Evolutionary conservation across 371 early-diverging fungal species (phyloP).

Genomic region (Capillidium rhysosporum): DNA sequence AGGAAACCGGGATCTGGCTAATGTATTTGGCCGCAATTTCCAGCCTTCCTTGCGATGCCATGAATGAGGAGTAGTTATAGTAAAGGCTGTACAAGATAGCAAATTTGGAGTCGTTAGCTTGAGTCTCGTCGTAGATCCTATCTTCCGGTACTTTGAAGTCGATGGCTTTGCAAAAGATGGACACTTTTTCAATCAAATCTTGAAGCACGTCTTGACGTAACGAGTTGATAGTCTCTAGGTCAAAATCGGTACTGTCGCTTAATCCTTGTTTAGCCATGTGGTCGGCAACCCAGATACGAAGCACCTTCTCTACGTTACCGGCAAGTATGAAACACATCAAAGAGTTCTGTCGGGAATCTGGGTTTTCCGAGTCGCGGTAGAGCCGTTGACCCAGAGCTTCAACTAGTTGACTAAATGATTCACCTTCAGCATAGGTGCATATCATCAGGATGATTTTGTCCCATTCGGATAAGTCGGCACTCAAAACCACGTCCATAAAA

Average conservation of each 20-base stretch:
- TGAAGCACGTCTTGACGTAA: constrained; percentile 39
- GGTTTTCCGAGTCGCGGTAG: constrained; percentile 5
- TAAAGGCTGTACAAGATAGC: constrained; percentile 63
- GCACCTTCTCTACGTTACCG: constrained; percentile 69
- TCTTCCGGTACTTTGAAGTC: constrained; percentile 44
- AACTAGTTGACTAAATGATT: constrained; percentile 46
- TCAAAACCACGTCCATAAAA: constrained; percentile 55
- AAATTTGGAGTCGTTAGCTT: constrained; percentile 10
- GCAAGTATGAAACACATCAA: constrained; percentile 78
- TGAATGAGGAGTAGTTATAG: constrained; percentile 62
- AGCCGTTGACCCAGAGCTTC: constrained; percentile 48
- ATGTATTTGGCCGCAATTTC: constrained; percentile 53
- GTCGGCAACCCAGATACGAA: constrained; percentile 61
- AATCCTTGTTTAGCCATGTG: constrained; percentile 9
- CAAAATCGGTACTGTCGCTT: not conserved
- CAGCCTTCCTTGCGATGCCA: constrained; percentile 55
- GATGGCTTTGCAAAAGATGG: constrained; percentile 78
- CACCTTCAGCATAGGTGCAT: constrained; percentile 72
- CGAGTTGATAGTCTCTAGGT: constrained; percentile 16
- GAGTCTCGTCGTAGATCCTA: constrained; percentile 16
- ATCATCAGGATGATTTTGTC: constrained; percentile 72
- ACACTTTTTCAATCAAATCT: constrained; percentile 68
- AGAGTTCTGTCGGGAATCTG: constrained; percentile 28
- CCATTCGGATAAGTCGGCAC: constrained; percentile 71
- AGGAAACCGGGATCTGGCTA: constrained; percentile 40